phyloP scores from a whole-genome alignment of 192 early-diverging fungal species.

The Mortierella claussenii region DNA sequence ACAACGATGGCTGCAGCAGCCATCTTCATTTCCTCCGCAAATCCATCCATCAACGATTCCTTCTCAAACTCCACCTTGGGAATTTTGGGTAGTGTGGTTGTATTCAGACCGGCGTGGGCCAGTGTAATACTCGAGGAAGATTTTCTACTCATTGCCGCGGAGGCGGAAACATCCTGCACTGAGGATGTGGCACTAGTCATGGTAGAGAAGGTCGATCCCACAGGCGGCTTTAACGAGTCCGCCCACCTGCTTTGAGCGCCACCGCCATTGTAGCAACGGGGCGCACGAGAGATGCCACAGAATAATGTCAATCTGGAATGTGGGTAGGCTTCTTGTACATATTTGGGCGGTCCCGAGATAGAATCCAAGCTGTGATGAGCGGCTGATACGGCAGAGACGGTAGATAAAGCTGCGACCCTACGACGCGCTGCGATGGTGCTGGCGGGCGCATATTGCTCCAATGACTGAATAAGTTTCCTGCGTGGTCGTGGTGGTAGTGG shows the following conservation, averaged over 20 bases:
- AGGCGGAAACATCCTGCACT: constrained; percentile 3
- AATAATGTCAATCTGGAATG: constrained; percentile 60
- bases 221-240: constrained; percentile 5
- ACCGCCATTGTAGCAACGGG: constrained; percentile 5
- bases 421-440: constrained; percentile 1
- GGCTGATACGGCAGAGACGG: background rate
- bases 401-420: constrained; percentile 10
- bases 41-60: constrained; percentile 28
- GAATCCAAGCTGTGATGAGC: background rate
- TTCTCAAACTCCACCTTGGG: constrained; percentile 36
- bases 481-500: constrained; percentile 69
- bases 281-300: constrained; percentile 53
- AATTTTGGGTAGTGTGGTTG: constrained; percentile 8
- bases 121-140: constrained; percentile 23
- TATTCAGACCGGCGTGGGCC: background rate
- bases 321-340: constrained; percentile 67
- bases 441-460: constrained; percentile 66
- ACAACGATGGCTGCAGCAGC: background rate
- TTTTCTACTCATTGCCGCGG: constrained; percentile 13
- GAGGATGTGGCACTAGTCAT: constrained; percentile 12
- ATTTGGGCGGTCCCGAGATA: constrained; percentile 64
- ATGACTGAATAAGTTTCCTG: constrained; percentile 66
- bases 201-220: constrained; percentile 9
- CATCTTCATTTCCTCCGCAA: constrained; percentile 14
- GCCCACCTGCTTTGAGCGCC: background rate